phyloP scores from a whole-genome alignment of 805 yeast species.

The Starmerella potacharoeniae region DNA sequence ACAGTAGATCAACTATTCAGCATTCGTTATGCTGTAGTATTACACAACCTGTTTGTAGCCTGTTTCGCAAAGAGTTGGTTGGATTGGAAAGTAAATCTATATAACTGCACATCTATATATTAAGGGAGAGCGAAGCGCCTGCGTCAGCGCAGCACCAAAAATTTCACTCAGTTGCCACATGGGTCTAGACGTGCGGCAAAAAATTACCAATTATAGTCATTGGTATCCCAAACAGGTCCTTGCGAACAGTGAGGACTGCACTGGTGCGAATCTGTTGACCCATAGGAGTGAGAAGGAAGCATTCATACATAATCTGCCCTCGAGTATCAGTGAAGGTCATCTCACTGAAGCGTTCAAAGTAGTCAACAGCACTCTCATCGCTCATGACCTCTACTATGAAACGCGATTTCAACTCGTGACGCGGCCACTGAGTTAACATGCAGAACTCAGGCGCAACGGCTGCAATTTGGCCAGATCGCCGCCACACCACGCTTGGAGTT shows the following conservation, averaged over 20 bases:
- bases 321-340: conserved; percentile 85
- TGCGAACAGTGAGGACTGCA: conserved; percentile 82
- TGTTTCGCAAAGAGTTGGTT: not conserved
- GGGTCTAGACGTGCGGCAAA: conserved; percentile 27
- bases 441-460: conserved; percentile 93
- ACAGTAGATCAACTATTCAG: not conserved
- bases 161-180: not conserved
- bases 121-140: not conserved
- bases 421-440: conserved; percentile 80
- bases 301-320: conserved; percentile 80
- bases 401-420: conserved; percentile 44
- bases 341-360: conserved; percentile 71
- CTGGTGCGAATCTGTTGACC: conserved; percentile 49
- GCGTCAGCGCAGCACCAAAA: not conserved
- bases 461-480: conserved; percentile 90
- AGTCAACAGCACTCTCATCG: conserved; percentile 74
- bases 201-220: conserved; percentile 95
- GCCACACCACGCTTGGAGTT: conserved; percentile 91
- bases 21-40: too few relatives aligned
- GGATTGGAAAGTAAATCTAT: not conserved
- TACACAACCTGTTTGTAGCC: too few relatives aligned
- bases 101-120: not conserved
- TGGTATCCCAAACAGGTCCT: conserved; percentile 94
- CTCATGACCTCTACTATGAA: conserved; percentile 61
- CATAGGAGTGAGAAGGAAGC: conserved; percentile 48